These are phyloP conservation scores for Protomyces pachydermus DNA, from an alignment of 1,139 yeast genomes.

Conservation along the genomic window DNA sequence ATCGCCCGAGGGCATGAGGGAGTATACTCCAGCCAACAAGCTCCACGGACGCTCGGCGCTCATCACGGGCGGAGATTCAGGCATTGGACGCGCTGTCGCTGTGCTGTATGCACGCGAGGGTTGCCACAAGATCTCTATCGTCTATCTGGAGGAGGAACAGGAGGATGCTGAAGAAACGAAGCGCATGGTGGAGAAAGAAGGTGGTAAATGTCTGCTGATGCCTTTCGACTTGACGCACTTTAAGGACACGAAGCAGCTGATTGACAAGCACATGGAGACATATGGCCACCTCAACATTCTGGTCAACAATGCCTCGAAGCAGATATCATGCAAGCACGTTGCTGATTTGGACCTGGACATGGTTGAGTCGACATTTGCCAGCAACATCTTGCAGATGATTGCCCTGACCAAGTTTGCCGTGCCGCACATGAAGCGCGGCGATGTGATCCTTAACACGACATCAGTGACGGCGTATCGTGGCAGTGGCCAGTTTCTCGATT, in stretches of 20 bases:
- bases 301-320: slow-evolving; percentile 67
- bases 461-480: slow-evolving; percentile 27
- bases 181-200: slow-evolving; percentile 25
- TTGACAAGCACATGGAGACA: slow-evolving; percentile 56
- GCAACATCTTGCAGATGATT: slow-evolving; percentile 37
- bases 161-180: slow-evolving; percentile 27
- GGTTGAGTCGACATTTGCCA: slow-evolving; percentile 79
- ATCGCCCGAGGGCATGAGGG: slow-evolving; percentile 21
- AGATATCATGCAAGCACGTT: slow-evolving; percentile 52
- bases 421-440: slow-evolving; percentile 22
- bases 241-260: slow-evolving; percentile 46
- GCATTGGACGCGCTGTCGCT: slow-evolving; percentile 29
- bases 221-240: slow-evolving; percentile 16
- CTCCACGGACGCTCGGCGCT: slow-evolving; percentile 19
- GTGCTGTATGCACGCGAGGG: slow-evolving; percentile 28
- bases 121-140: slow-evolving; percentile 5
- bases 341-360: slow-evolving; percentile 79
- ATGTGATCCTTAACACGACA: slow-evolving; percentile 23
- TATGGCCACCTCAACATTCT: slow-evolving; percentile 76
- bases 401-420: slow-evolving; percentile 26
- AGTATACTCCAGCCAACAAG: slow-evolving; percentile 23
- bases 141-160: slow-evolving; percentile 27
- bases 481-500: slow-evolving; percentile 22
- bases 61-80: slow-evolving; percentile 29
- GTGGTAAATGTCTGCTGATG: slow-evolving; percentile 18